Evolutionary conservation across 106 monocot species (phyloP).

Genomic region (Dendrobium huoshanense): DNA sequence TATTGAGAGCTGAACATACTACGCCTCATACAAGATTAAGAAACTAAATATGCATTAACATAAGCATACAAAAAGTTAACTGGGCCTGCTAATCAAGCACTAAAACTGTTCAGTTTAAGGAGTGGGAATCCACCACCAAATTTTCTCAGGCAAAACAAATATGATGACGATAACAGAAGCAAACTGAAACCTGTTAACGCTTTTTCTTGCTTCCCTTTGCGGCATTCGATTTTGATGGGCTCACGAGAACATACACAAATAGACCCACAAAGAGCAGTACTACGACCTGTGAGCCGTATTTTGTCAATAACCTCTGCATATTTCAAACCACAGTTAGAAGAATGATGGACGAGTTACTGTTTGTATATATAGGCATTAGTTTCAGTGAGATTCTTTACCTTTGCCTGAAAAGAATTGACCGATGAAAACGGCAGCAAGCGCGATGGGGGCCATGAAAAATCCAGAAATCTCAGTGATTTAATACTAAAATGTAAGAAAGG

Average conservation of each 20-base stretch:
- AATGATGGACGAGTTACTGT: not conserved
- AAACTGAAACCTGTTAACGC: constrained; percentile 20
- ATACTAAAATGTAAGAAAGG: not conserved
- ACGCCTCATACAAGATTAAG: not conserved
- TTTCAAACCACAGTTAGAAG: not conserved
- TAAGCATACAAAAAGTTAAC: not conserved
- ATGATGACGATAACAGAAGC: not conserved
- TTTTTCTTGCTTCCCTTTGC: constrained; percentile 77
- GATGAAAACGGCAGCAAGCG: not conserved
- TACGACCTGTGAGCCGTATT: constrained; percentile 74
- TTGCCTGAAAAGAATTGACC: constrained; percentile 36
- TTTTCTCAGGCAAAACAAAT: no score
- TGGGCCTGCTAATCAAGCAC: no score
- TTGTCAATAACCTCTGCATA: constrained; percentile 67
- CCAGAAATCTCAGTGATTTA: not conserved
- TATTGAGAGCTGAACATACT: not conserved
- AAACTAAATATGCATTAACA: not conserved
- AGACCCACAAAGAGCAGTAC: constrained; percentile 61
- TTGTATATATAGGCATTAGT: not conserved
- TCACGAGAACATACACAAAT: constrained; percentile 60
- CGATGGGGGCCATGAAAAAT: not conserved
- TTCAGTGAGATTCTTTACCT: constrained; percentile 27
- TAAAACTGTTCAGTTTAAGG: not conserved
- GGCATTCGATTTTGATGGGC: constrained; percentile 61
- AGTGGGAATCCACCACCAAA: not conserved